Base-by-base conservation (phyloP, 768 basidiomycete genomes). In the Termitomyces sp. region DNA sequence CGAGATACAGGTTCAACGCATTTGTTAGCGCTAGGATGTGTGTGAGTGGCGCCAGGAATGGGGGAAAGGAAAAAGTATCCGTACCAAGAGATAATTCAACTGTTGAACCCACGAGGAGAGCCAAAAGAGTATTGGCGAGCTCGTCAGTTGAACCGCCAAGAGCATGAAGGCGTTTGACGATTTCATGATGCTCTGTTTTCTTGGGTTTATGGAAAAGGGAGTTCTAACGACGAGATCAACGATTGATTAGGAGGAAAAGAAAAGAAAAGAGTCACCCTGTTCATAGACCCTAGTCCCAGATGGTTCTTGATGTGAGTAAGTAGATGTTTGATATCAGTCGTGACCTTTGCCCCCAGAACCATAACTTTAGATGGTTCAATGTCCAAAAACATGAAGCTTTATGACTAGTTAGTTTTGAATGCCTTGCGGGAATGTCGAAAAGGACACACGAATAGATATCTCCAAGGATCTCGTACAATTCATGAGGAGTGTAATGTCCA, bases 361-460 rank as follows among this genome's bases (percentile, higher is more conserved):
- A 86, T 79, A 27, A 83, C 68, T 60, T 83, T 81, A 1, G 80
- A 73, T 2, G 79, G 63, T 49, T 88, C 87, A 20, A 83, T 72
- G 49, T 91, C 83, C 32, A 91, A 77, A 82, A 92, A 93, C 55
- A 93, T 71, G 65, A 80, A 91, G 39, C 89, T 91, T 59, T 4
- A 18, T 11, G 31, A 16, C 51, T n/a, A 53, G n/a, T 42, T 18
- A 32, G n/a, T 44, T 20, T 6, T 16, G 7, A 29, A 5, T 20
- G 15, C 27, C n/a, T 18, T 15, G 12, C 20, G 25, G 20, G 22
- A 29, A 20, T 4, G 6, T 12, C 12, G 43, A 48, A 29, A 4
- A 40, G 25, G 4, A 69, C 84, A 60, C 55, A 89, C 84, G 81
- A 70, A 67, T 91, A 92, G 49, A 92, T 86, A 20, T 88, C 84